Base-by-base conservation (phyloP, 2,329 filamentous ascomycete genomes). In the Curvularia verruculosa region DNA sequence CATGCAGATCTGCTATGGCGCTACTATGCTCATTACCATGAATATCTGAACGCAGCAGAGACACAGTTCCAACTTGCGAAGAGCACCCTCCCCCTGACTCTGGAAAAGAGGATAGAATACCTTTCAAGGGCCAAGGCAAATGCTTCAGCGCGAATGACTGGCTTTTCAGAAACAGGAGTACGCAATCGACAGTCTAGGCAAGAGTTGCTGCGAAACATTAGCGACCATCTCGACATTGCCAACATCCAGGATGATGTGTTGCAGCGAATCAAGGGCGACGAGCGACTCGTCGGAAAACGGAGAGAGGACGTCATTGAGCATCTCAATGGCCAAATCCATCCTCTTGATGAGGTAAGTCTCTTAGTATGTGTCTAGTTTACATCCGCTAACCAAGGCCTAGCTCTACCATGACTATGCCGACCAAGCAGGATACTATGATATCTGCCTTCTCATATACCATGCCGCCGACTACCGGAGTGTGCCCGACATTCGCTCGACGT, bases 391-490 rank as follows among this genome's bases (percentile, higher is more conserved):
- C 61, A 21, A 24, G 23, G 26, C 3, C 40, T 70, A 96, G 87
- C 86, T 99, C n/a, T 99, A 92, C 80, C 96, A 98, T 73, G 82
- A 87, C 61, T 99, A 92, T 69, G 92, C 93, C 53, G 93, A 97
- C 71, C 89, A 91, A 70, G 95, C 92, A 2, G 89, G 87, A 48
- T 99, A 99, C 82, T 94, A 92, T 78, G 95, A 98, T 73, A 85
- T 99, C 49, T 96, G 91, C 73, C 85, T 99, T 8, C 83, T 94
- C 58, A 96, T 99, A 70, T 98, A 93, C 80, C 89, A 96, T 75
- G 86, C 89, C 1, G 94, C 94, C 44, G 92, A 98, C 76, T 91
- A 96, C 80, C 89, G 94, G 67, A 96, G 94, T 69, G 84, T 91
- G 1, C 87, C 90, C 40, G 90, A 95, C 61, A 95, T 99, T 68